Conservation (phyloP, 192 early-diverging fungal genomes). For the Umbelopsis vinacea region DNA sequence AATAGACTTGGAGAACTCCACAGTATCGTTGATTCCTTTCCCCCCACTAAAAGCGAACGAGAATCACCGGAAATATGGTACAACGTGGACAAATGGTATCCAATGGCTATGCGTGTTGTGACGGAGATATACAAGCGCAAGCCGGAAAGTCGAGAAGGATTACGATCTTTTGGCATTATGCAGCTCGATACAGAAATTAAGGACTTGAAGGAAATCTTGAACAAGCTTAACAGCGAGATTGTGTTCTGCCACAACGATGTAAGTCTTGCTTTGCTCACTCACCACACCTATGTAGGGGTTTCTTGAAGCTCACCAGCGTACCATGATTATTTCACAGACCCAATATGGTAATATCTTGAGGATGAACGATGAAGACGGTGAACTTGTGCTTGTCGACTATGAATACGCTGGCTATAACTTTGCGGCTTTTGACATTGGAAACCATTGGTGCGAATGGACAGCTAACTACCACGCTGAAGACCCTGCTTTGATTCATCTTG, state of each 20-base stretch:
- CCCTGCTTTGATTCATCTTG: constrained; percentile 47
- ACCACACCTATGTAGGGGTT: background rate
- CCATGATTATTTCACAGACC: constrained; percentile 40
- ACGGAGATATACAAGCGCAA: constrained; percentile 22
- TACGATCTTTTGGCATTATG: constrained; percentile 43
- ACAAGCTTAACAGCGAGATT: constrained; percentile 54
- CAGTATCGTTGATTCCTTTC: constrained; percentile 64
- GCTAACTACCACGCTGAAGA: constrained; percentile 72
- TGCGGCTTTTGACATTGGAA: constrained; percentile 77
- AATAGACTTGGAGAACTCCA: constrained; percentile 71
- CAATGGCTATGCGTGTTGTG: constrained; percentile 29
- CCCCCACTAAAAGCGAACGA: constrained; percentile 46
- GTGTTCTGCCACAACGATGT: constrained; percentile 90
- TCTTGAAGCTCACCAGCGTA: background rate
- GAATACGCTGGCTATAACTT: constrained; percentile 83
- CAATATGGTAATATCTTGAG: constrained; percentile 90
- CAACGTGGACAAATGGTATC: constrained; percentile 68
- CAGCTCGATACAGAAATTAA: constrained; percentile 57
- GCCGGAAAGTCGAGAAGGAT: constrained; percentile 6
- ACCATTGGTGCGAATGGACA: constrained; percentile 86
- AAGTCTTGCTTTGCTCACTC: constrained; percentile 31
- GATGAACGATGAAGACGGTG: constrained; percentile 50
- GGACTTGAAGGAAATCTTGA: constrained; percentile 44
- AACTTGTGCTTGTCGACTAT: constrained; percentile 77
- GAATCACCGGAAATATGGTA: constrained; percentile 65